Evolutionary conservation across 164 flowering plant species (phyloP), one percentile per base, ranked within the genome.

Genomic region (Annona squamosa): DNA sequence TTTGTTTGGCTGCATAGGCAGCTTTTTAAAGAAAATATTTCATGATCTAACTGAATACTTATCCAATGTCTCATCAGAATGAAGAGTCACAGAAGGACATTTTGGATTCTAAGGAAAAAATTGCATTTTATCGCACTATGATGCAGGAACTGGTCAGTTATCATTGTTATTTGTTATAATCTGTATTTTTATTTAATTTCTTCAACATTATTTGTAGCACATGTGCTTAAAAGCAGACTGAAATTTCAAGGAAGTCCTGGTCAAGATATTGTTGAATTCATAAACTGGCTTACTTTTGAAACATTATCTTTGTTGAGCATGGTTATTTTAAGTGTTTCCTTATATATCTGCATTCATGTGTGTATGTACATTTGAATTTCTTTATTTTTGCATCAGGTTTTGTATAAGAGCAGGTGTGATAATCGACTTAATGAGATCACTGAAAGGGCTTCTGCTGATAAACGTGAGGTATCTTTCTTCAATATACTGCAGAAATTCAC

Each of bases 71-170:
- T 76, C 41, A 52, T n/a, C 70, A 93, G 99, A 98, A 91, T 43
- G 88, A 85, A 81, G 92, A 88, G 66, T 73, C 90, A 82, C 97
- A 95, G 86, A 95, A 90, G 79, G 95, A 91, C 72, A 93, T 91
- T 73, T 63, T 84, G 65, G 97, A 91, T 18, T 87, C 97, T 16
- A 93, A 68, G 78, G 89, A 92, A 84, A 93, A 93, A 79, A 89
- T 88, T 77, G 94, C 90, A 72, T 90, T 84, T 77, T 95, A 75
- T 74, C 90, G 93, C 67, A 76, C 84, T 37, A 91, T 88, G 81
- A 93, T 95, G 98, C 99, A 95, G 84, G 98, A 95, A 78, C 92
- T 95, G 83, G 99, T 95, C 79, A 86, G 98, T 86, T 16, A n/a
- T 70, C 37, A 41, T 77, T 18, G 63, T 52, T 63, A 9, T 18